These are phyloP conservation scores for Boletus reticuloceps DNA, from an alignment of 768 basidiomycete species.

Conservation along the genomic window DNA sequence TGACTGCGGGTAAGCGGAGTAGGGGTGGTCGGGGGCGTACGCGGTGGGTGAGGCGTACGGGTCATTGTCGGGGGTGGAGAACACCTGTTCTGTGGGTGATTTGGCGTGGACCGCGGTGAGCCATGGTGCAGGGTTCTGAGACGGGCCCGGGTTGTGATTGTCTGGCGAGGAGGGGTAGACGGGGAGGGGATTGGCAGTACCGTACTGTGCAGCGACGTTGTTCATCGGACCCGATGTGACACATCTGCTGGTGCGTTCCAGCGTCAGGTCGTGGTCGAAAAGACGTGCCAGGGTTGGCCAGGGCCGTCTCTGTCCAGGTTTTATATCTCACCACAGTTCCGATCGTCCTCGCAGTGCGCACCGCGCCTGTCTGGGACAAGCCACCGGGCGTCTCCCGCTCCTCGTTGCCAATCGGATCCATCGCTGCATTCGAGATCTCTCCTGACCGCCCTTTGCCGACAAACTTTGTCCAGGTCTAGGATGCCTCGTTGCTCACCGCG, in stretches of 20 bases:
- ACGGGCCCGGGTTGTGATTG: slow-evolving; percentile 21
- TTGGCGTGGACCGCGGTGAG: neutral
- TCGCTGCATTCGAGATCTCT: slow-evolving; percentile 8
- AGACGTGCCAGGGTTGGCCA: slow-evolving; percentile 30
- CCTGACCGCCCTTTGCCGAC: slow-evolving; percentile 17
- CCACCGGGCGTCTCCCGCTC: slow-evolving; percentile 15
- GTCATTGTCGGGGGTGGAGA: slow-evolving; percentile 40
- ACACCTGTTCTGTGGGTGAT: slow-evolving; percentile 25
- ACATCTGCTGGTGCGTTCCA: slow-evolving; percentile 29
- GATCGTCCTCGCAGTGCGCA: slow-evolving; percentile 17
- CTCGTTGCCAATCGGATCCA: slow-evolving; percentile 17
- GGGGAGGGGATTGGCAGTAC: slow-evolving; percentile 23
- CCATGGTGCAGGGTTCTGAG: slow-evolving; percentile 2
- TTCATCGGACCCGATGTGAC: slow-evolving; percentile 37
- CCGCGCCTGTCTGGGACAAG: slow-evolving; percentile 2
- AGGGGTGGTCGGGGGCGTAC: slow-evolving; percentile 28
- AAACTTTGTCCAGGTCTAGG: slow-evolving; percentile 9
- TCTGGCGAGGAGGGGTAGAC: slow-evolving; percentile 33
- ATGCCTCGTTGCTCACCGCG: slow-evolving; percentile 20
- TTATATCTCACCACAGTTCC: slow-evolving; percentile 25
- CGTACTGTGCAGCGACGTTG: slow-evolving; percentile 34
- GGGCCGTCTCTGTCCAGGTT: slow-evolving; percentile 25
- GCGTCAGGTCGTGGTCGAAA: slow-evolving; percentile 27
- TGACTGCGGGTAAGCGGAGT: slow-evolving; percentile 28
- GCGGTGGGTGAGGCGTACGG: slow-evolving; percentile 26